Base-by-base conservation (phyloP, 257 asterid genomes). In the Paulownia fortunei region DNA sequence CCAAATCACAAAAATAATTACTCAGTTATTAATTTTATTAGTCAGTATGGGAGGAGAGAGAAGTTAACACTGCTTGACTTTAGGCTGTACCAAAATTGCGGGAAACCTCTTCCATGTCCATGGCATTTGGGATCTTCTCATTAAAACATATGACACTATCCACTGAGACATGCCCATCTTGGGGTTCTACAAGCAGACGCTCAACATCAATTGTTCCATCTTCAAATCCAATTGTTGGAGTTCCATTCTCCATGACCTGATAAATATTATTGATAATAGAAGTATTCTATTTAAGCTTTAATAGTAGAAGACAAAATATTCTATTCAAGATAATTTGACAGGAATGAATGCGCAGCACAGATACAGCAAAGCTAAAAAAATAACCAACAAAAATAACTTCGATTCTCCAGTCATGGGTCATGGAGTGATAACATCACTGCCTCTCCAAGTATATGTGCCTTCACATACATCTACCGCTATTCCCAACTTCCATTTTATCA, bases 161-260 rank as follows among this genome's bases (percentile, higher is more conserved):
- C 84, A 88, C 81, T 42, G 97, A 87, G 49, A 81, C 85, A 82
- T 85, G 85, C 76, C 77, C 90, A 78, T 89, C 92, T 79, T 81
- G 88, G 72, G 83, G 91, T 85, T 89, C 97, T 83, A 85, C 84
- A 73, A 87, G 92, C 83, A 91, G 82, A 54, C 84, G 80, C 58
- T 82, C 85, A 82, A 86, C 89, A 76, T 91, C 94, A 80, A 79
- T 90, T 61, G 86, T 83, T 86, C 90, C 93, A 66, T 87, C 96
- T 68, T 88, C 94, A 79, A 79, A 69, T 47, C 86, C 87, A 80
- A 85, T 82, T 56, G 88, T 73, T 77, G 87, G 75, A 85, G 85
- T 73, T 77, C 84, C 87, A 84, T 83, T 87, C 86, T 85, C 96
- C 91, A 85, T 87, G 77, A 82, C 94, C 96, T 91, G 90, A 80